Percentiles rank a stretch among this genome's conserved stretches.
Evolutionary conservation across 805 yeast genomes (phyloP).

Genomic region (Schwanniomyces vanrijiae): DNA sequence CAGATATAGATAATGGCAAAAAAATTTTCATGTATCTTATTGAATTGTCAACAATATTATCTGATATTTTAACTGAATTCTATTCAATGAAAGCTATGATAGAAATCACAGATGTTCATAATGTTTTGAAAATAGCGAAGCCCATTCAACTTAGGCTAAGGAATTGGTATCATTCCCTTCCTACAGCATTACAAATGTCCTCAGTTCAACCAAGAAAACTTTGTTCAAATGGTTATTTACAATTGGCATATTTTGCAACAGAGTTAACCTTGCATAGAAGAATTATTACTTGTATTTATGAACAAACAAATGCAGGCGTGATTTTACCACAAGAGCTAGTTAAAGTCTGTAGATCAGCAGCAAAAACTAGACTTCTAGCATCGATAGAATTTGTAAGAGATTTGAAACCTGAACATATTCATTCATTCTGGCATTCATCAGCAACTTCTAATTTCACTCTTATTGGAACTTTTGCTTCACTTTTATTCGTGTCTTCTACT

Average conservation of each 20-base stretch:
- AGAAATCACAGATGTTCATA: conserved; percentile 57
- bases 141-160: conserved; percentile 72
- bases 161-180: conserved; percentile 76
- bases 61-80: conserved; percentile 70
- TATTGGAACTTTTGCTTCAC: conserved; percentile 85
- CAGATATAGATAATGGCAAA: conserved; percentile 72
- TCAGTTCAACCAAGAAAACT: conserved; percentile 59
- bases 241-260: conserved; percentile 83
- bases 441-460: conserved; percentile 76
- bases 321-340: conserved; percentile 36
- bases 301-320: conserved; percentile 31
- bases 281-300: conserved; percentile 56
- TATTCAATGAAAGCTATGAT: conserved; percentile 69
- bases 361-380: conserved; percentile 75
- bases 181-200: conserved; percentile 62
- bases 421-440: conserved; percentile 87
- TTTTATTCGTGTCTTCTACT: conserved; percentile 68
- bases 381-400: conserved; percentile 78
- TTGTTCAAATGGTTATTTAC: conserved; percentile 75
- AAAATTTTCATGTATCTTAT: conserved; percentile 67
- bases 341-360: conserved; percentile 78
- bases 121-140: conserved; percentile 73
- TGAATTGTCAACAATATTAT: conserved; percentile 62
- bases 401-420: conserved; percentile 78
- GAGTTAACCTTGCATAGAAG: conserved; percentile 84